Base-by-base conservation (phyloP, 495 filamentous ascomycete genomes). In the Bathelium albidoporum region DNA sequence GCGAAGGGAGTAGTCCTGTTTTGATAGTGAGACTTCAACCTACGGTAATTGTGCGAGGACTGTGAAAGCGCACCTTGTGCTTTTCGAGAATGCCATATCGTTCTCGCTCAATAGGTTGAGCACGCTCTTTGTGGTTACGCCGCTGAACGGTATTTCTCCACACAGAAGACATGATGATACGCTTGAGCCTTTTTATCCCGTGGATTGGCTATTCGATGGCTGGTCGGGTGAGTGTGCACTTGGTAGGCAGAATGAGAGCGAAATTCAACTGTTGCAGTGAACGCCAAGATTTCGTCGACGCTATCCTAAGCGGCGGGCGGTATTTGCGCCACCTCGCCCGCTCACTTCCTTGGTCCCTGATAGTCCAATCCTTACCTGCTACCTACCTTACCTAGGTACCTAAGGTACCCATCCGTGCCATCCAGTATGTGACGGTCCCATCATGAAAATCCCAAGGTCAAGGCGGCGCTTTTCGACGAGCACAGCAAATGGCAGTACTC, bases 31-130 rank as follows among this genome's bases (percentile, higher is more conserved):
- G 52, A 36, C 61, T 44, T 53, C 24, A 53, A 26, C 28, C 63
- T 18, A 49, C n/a, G 71, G 20, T 77, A 80, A 61, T 70, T 74
- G 63, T 66, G 75, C 43, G 66, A 70, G 32, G 77, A 74, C 52
- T 68, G 16, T 41, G 88, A 87, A 3, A 20, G 20, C 43, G 20
- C 20, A 55, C 49, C 78, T 92, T 93, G 79, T 89, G 89, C 78
- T 95, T 95, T 72, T 95, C 91, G 61, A 95, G 83, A 20, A 95
- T 79, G 64, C 90, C 90, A 81, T 85, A 90, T 82, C 88, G 89
- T 66, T 84, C 77, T 36, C 94, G 89, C 71, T 89, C 89, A 66
- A 82, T 70, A 39, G 91, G 88, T 73, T 97, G 94, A 32, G 88
- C 87, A 69, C 94, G 88, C 79, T 97, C 94, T 68, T 83, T 80